Percentiles rank a stretch among this genome's conserved stretches.
Evolutionary conservation across 805 yeast species (phyloP).

Genomic region (Wickerhamiella sorbophila): DNA sequence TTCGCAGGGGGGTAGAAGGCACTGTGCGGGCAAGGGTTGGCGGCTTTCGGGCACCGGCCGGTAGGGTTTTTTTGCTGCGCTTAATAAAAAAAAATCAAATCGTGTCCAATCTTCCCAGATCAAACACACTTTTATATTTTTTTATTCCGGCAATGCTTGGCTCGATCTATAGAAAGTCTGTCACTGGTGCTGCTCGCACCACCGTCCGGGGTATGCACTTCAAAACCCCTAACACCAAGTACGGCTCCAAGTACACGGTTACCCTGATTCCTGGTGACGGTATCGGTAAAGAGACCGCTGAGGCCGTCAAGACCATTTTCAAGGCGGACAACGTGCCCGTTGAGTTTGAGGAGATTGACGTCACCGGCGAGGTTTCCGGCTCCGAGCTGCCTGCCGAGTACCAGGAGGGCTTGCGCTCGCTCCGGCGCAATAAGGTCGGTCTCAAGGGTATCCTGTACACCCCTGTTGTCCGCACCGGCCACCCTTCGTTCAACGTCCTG

Average conservation of each 20-base stretch:
- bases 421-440: constrained; percentile 94
- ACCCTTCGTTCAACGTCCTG: constrained; percentile 86
- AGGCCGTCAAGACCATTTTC: constrained; percentile 83
- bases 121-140: background rate
- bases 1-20: background rate
- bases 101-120: background rate
- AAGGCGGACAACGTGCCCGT: constrained; percentile 78
- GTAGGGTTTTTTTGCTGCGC: background rate
- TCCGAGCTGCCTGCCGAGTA: constrained; percentile 43
- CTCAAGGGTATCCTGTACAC: constrained; percentile 92
- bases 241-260: constrained; percentile 89
- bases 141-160: background rate
- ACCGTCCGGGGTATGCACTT: constrained; percentile 9
- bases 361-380: constrained; percentile 43
- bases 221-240: constrained; percentile 22
- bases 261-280: constrained; percentile 96
- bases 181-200: background rate
- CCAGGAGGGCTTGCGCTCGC: constrained; percentile 72
- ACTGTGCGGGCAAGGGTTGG: background rate
- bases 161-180: background rate
- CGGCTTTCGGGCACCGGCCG: background rate
- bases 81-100: background rate
- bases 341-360: constrained; percentile 64
- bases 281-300: constrained; percentile 91
- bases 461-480: constrained; percentile 62